Percentiles rank a stretch among this genome's conserved stretches.
phyloP scores from a whole-genome alignment of 2,329 filamentous ascomycete species.

The Fusarium sp. region DNA sequence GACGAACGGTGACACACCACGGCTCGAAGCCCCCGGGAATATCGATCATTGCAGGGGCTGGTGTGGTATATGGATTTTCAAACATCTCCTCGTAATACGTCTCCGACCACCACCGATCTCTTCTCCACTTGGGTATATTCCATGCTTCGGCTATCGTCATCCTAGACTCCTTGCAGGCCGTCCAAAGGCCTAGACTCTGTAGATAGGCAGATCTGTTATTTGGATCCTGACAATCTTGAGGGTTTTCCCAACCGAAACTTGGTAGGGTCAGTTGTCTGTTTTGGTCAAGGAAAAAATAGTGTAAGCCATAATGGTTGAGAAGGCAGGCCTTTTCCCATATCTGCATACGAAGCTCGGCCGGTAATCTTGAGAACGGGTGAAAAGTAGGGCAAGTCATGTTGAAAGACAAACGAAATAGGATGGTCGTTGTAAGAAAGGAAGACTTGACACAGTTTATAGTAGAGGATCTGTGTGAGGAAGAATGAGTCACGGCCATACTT shows the following conservation, averaged over 20 bases:
- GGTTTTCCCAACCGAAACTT: background rate
- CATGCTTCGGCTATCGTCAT: background rate
- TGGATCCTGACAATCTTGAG: background rate
- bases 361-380: constrained; percentile 6
- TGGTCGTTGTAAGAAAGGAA: too few relatives aligned
- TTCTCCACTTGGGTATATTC: background rate
- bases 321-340: constrained; percentile 3
- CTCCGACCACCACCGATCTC: too few relatives aligned
- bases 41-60: background rate
- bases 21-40: background rate
- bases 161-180: constrained; percentile 13
- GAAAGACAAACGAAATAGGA: too few relatives aligned
- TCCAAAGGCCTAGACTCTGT: constrained; percentile 5
- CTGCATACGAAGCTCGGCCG: constrained; percentile 1
- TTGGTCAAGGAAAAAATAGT: background rate
- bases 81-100: background rate
- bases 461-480: too few relatives aligned
- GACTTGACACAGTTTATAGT: too few relatives aligned
- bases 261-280: too few relatives aligned
- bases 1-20: background rate
- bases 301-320: background rate
- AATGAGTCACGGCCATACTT: too few relatives aligned
- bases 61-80: too few relatives aligned
- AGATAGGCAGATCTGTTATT: constrained; percentile 8
- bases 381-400: background rate